phyloP scores from a whole-genome alignment of 1,139 yeast species.

The Yamadazyma triangularis region DNA sequence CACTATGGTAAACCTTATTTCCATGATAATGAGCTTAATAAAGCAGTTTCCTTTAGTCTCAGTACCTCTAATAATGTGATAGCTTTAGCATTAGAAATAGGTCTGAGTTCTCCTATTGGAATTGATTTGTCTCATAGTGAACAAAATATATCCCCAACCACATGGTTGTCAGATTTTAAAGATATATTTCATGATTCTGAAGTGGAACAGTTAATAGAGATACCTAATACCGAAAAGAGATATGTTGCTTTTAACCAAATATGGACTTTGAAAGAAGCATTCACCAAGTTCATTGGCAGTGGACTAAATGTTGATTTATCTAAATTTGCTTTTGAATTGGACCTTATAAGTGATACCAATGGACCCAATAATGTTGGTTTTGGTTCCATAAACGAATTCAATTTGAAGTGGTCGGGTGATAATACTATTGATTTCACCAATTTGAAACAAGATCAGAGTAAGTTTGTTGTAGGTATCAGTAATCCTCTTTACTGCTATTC shows the following conservation, averaged over 20 bases:
- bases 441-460: slow-evolving; percentile 1
- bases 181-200: slow-evolving; percentile 49
- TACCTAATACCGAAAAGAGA: slow-evolving; percentile 11
- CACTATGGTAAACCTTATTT: slow-evolving; percentile 34
- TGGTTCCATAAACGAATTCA: neutral
- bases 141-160: slow-evolving; percentile 35
- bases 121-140: slow-evolving; percentile 56
- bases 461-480: neutral
- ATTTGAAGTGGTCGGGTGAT: slow-evolving; percentile 11
- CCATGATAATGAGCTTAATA: slow-evolving; percentile 3
- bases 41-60: slow-evolving; percentile 37
- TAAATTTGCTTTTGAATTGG: slow-evolving; percentile 12
- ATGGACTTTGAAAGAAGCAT: slow-evolving; percentile 76
- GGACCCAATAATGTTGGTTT: slow-evolving; percentile 1
- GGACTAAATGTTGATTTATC: slow-evolving; percentile 56
- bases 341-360: too few relatives aligned
- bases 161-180: slow-evolving; percentile 38
- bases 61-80: slow-evolving; percentile 55
- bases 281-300: slow-evolving; percentile 55
- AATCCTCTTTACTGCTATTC: slow-evolving; percentile 14
- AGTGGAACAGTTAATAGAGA: slow-evolving; percentile 18
- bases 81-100: slow-evolving; percentile 36
- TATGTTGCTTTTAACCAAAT: slow-evolving; percentile 44
- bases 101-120: slow-evolving; percentile 38
- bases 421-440: slow-evolving; percentile 9